Evolutionary conservation across 495 filamentous ascomycete genomes (phyloP), one percentile per base, ranked within the genome.

Genomic region (Tetracladium setigerum): DNA sequence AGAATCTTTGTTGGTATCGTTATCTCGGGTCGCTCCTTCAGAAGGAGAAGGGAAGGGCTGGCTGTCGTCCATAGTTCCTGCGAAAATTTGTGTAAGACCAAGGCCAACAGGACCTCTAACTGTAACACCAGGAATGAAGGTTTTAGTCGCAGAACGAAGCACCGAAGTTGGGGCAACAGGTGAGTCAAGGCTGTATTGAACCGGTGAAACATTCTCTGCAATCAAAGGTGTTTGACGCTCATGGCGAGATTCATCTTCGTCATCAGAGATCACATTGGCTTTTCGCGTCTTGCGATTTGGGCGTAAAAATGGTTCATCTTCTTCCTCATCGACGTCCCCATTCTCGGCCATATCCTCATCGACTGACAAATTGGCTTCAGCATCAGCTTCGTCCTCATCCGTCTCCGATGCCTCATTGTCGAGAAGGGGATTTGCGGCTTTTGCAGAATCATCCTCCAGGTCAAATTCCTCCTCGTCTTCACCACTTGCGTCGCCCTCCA

Each of bases 81-180:
- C 84, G 62, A 95, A 96, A 43, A 88, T 87, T 61, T 96, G 90
- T 4, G 89, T 95, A 41, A 95, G 71, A 35, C 89, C 86, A 46
- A 95, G 62, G 2, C 75, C 75, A 22, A 70, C 77, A 32, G 81
- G 76, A 19, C 71, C 71, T 49, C 69, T 68, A 14, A 67, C 65
- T 13, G 72, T 71, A 30, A 83, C 64, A 2, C 75, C 77, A 17
- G 76, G 81, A 50, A 85, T 80, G 57, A 74, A 79, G 12, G 65
- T 69, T 57, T 79, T 77, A 10, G 65, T 76, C 1, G 75, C 75
- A 4, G 75, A 79, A 13, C 75, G 71, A 6, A 79, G 49, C 4
- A 77, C 75, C 0, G 75, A 79, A 1, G 65, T 74, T 6, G 75
- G 73, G 6, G 68, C 57, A 33, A 57, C 62, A 18, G 75, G 72